Evolutionary conservation across 192 early-diverging fungal genomes (phyloP), one percentile per base, ranked within the genome.

Genomic region (Umbelopsis vinacea): DNA sequence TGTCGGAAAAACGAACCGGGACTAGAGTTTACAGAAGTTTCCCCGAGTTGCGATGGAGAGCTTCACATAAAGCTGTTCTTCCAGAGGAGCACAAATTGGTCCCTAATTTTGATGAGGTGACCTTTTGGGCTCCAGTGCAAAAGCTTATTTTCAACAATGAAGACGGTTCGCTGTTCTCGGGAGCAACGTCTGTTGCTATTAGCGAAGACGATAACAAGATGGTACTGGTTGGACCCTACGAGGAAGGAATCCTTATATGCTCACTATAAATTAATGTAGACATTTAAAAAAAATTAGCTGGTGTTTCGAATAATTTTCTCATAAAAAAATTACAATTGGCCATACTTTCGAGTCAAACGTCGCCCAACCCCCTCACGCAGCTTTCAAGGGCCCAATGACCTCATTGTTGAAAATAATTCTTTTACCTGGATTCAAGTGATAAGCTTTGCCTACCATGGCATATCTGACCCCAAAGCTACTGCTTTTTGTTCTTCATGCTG

Each of bases 401-500:
- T 63, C 15, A 63, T 17, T 57, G 29, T 57, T 10, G 14, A 24
- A 33, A 7, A 17, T 37, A 63, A 17, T 63, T 37, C 33, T 63
- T 37, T 8, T 63, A 63, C 26, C 33, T 35, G 33, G 14, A 63
- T 35, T 63, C 57, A 37, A 22, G 33, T 63, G 33, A 29, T 63
- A 54, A 54, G 23, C 29, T 14, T 19, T 17, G 35, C 33, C 57
- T 37, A 12, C n/a, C 11, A 63, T 63, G 57, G 57, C 57, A 63
- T 63, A 63, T 26, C 26, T 63, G 57, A 63, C 57, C 33, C 57
- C 57, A 63, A 63, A 63, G 57, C 57, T 63, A 37, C 26, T 63
- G 57, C 57, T 63, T 63, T 63, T 63, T 37, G 57, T 35, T 38
- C 57, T 63, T 63, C 57, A 63, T 63, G 57, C 57, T 63, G 57